phyloP scores from a whole-genome alignment of 2,329 filamentous ascomycete species.

The Fusarium tuaranense region DNA sequence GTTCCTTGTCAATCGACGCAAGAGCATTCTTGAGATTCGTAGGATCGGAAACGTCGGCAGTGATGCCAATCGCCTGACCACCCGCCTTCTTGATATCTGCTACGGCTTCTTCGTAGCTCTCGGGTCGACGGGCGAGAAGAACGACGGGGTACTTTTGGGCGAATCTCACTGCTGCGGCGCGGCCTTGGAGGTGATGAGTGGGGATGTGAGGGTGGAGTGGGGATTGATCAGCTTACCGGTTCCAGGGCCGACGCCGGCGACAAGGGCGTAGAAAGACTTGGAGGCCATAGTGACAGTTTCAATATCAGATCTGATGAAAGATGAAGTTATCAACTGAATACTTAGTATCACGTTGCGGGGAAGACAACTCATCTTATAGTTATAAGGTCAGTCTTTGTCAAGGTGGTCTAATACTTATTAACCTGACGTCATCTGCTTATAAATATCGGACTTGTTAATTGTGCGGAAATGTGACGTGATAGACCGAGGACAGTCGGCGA shows the following conservation, averaged over 20 bases:
- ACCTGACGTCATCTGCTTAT: conserved; percentile 39
- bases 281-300: conserved; percentile 24
- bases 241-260: conserved; percentile 80
- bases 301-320: not conserved
- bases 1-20: conserved; percentile 69
- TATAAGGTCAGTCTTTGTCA: not conserved
- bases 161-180: conserved; percentile 67
- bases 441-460: conserved; percentile 21
- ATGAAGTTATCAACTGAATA: not conserved
- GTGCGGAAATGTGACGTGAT: conserved; percentile 2
- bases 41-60: conserved; percentile 60
- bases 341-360: not conserved
- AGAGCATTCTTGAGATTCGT: conserved; percentile 68
- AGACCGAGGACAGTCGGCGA: not conserved
- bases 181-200: conserved; percentile 47
- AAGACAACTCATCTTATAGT: not conserved
- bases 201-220: not conserved
- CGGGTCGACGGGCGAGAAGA: conserved; percentile 76
- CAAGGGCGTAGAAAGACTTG: conserved; percentile 69
- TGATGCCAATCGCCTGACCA: conserved; percentile 77
- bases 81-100: conserved; percentile 75
- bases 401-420: conserved; percentile 11
- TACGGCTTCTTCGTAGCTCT: conserved; percentile 75
- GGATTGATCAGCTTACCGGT: conserved; percentile 56
- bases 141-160: conserved; percentile 77